Percentiles rank a stretch among this genome's conserved stretches.
These are phyloP conservation scores for Saccharomycopsis hybrid DNA, from an alignment of 1,139 yeast species.

Conservation along the genomic window DNA sequence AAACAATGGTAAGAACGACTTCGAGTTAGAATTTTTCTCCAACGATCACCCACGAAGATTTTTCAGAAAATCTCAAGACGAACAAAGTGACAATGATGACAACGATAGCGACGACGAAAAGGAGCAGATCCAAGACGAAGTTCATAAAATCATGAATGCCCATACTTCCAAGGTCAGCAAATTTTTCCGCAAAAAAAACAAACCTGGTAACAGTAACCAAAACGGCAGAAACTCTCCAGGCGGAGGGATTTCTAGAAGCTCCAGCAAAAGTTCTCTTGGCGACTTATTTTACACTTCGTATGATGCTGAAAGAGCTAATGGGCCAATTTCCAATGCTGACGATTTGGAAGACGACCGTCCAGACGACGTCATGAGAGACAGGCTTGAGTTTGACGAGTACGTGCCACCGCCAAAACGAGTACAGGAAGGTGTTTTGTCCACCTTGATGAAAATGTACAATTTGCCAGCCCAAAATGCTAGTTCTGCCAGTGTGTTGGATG, in stretches of 20 bases:
- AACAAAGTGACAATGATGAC: no score
- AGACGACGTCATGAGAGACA: constrained; percentile 9
- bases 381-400: constrained; percentile 39
- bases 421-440: constrained; percentile 78
- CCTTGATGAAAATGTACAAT: constrained; percentile 57
- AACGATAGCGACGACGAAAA: constrained; percentile 8
- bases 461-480: constrained; percentile 7
- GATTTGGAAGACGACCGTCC: neutral
- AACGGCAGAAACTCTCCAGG: neutral
- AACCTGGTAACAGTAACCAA: no score
- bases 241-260: constrained; percentile 4
- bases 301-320: constrained; percentile 1
- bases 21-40: constrained; percentile 8
- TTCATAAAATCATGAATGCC: constrained; percentile 3
- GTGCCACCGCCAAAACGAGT: constrained; percentile 70
- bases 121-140: constrained; percentile 8
- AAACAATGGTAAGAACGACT: neutral
- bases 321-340: neutral
- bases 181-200: neutral
- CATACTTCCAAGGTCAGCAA: constrained; percentile 24
- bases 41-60: constrained; percentile 5
- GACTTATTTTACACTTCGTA: constrained; percentile 13
- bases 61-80: neutral
- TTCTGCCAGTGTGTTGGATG: constrained; percentile 6
- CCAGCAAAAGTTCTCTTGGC: constrained; percentile 13